phyloP scores from a whole-genome alignment of 768 basidiomycete species.

The Coprinopsis marcescibilis region DNA sequence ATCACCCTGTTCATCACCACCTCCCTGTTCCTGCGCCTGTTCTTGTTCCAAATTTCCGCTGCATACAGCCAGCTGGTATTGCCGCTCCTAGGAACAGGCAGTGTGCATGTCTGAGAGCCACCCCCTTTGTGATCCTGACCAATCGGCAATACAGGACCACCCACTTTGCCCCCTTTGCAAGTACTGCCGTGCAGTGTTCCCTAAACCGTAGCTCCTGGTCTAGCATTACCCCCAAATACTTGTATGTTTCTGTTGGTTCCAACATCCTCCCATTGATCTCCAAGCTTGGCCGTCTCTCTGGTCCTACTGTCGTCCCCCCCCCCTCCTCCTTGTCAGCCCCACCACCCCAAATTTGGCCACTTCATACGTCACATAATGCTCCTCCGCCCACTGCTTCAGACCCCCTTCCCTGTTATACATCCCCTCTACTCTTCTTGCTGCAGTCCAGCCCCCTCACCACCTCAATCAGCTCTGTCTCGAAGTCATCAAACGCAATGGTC shows the following conservation, averaged over 20 bases:
- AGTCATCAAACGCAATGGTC: constrained; percentile 22
- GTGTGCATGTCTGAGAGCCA: neutral
- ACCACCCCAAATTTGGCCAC: constrained; percentile 12
- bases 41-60: neutral
- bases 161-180: neutral
- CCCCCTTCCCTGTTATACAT: constrained; percentile 4
- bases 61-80: neutral
- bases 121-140: neutral
- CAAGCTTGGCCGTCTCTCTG: neutral
- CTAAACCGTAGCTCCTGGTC: constrained; percentile 9
- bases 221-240: constrained; percentile 6
- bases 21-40: neutral
- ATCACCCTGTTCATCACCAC: neutral
- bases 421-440: neutral
- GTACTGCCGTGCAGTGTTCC: constrained; percentile 4
- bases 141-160: neutral
- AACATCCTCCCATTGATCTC: constrained; percentile 1
- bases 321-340: neutral
- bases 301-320: neutral
- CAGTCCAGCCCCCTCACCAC: constrained; percentile 18
- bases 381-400: constrained; percentile 8
- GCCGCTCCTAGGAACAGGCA: neutral
- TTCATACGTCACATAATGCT: constrained; percentile 12
- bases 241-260: neutral
- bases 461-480: constrained; percentile 13